These are phyloP conservation scores for Geranium rotundifolium DNA, from an alignment of 345 rosid species.

Conservation along the genomic window DNA sequence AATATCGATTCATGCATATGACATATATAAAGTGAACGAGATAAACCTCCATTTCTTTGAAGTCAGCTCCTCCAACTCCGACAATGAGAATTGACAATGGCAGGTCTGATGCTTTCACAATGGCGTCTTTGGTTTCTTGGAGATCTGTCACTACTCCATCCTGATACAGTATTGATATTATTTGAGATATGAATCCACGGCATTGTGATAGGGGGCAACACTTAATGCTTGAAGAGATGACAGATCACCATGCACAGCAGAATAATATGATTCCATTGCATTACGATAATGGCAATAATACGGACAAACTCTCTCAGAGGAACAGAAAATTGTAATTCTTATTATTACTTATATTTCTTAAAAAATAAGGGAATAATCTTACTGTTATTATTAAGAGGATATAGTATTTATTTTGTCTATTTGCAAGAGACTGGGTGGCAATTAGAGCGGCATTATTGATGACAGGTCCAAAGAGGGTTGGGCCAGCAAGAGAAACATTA, in stretches of 20 bases:
- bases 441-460: constrained; percentile 60
- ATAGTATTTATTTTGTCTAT: constrained; percentile 46
- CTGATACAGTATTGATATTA: constrained; percentile 22
- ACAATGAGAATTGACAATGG: constrained; percentile 86
- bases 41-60: constrained; percentile 94
- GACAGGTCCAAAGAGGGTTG: constrained; percentile 87
- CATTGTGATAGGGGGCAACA: too few species aligned
- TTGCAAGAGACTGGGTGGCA: constrained; percentile 58
- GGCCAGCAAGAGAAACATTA: constrained; percentile 88
- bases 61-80: constrained; percentile 99
- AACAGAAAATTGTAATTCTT: neutral
- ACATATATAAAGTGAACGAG: neutral
- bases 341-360: neutral
- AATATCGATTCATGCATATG: neutral
- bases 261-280: neutral
- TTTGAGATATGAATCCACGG: constrained; percentile 3
- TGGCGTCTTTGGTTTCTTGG: constrained; percentile 86
- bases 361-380: constrained; percentile 15
- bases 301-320: too few species aligned
- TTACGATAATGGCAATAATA: neutral
- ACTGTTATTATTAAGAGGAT: constrained; percentile 86
- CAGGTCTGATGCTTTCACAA: constrained; percentile 85
- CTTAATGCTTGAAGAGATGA: too few species aligned
- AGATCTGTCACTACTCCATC: constrained; percentile 96
- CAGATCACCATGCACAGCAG: neutral